Evolutionary conservation across 148 eudicot genomes (phyloP).

Genomic region (Persicaria tinctoria): DNA sequence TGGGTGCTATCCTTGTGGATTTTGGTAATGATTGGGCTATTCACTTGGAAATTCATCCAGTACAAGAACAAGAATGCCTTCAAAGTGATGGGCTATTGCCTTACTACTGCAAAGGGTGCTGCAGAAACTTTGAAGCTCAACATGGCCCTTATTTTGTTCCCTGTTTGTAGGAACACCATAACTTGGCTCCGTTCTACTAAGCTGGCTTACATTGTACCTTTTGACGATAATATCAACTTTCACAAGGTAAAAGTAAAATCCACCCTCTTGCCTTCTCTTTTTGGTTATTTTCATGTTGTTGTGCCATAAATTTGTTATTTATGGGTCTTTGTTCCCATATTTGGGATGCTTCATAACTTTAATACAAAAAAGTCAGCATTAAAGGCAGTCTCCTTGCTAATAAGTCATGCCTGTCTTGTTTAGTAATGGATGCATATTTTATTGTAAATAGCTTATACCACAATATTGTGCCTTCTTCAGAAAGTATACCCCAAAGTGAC

Average conservation of each 20-base stretch:
- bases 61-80: constrained; percentile 70
- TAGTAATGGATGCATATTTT: no score
- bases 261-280: constrained; percentile 10
- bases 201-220: constrained; percentile 60
- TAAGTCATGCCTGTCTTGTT: no score
- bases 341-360: no score
- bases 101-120: constrained; percentile 90
- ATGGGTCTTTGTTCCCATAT: no score
- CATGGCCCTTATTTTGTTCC: constrained; percentile 86
- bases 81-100: constrained; percentile 88
- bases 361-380: no score
- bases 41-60: constrained; percentile 80
- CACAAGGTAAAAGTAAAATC: constrained; percentile 62
- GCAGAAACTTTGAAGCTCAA: constrained; percentile 89
- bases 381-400: no score
- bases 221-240: constrained; percentile 94
- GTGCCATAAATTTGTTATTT: not conserved
- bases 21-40: constrained; percentile 61
- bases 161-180: constrained; percentile 88
- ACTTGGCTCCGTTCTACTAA: constrained; percentile 92
- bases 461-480: not conserved
- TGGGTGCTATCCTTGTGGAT: constrained; percentile 83
- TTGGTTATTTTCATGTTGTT: constrained; percentile 6
- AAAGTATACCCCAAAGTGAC: not conserved
- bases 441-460: not conserved